Evolutionary conservation across 495 filamentous ascomycete genomes (phyloP), one percentile per base, ranked within the genome.

Genomic region (Cercophora samala): DNA sequence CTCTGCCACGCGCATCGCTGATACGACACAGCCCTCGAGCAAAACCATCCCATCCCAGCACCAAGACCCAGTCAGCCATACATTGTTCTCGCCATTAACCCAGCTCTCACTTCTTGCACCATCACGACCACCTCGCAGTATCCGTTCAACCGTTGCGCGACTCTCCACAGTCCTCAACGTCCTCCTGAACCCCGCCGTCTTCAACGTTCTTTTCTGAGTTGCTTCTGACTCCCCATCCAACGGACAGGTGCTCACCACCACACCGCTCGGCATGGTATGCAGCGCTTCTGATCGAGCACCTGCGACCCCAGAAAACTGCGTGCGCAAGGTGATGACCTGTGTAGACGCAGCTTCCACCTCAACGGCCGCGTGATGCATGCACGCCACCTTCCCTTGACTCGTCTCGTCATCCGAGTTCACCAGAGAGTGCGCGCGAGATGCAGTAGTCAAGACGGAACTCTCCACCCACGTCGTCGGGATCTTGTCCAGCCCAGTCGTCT

Each of bases 1-100:
- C 15, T 70, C 67, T 1, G 84, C 86, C 54, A 88, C 79, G 17
- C 79, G 73, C 71, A 83, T 81, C 0, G 85, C 84, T 18, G 84
- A 86, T 4, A 81, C 76, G 17, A 86, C 72, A 64, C 86, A 88
- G 9, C 86, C 86, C 68, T 88, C 85, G 15, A 88, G 70, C 64
- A 88, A 60, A 11, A 87, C 86, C 85, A 87, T 87, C 0, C 86
- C 86, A 77, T 88, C 86, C 85, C 86, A 87, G 66, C 85, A 87
- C 86, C 85, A 88, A 0, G 82, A 80, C 19, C 86, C 86, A 8
- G 78, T 81, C 29, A 87, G 66, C 74, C 77, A 87, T 8, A 87
- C 80, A 17, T 78, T 75, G 1, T 73, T 77, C 46, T 83, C 79
- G 0, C 85, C 85, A 67, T 85, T 86, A 22, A 63, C 66, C 67